A percentile compares a stretch with the other conserved stretches of the same genome.
These are phyloP conservation scores for Pelargonium fulgidum DNA, from an alignment of 441 rosid species.

Conservation along the genomic window DNA sequence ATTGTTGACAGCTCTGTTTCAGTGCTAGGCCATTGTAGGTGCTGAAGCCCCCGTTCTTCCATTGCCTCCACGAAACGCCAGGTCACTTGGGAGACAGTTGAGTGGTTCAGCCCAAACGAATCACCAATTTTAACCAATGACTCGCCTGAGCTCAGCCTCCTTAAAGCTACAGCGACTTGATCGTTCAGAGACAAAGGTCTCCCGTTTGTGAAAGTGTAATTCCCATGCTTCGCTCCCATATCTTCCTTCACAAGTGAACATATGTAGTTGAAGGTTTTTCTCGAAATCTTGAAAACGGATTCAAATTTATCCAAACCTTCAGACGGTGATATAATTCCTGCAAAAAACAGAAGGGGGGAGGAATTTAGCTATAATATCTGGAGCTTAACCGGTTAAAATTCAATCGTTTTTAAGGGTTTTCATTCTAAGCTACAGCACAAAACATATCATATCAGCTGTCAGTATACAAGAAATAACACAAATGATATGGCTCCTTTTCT, in stretches of 20 bases:
- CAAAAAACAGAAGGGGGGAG: slow-evolving; percentile 15
- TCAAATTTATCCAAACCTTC: slow-evolving; percentile 39
- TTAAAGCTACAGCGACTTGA: slow-evolving; percentile 77
- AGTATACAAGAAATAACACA: no score
- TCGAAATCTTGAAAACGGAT: slow-evolving; percentile 39
- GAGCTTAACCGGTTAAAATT: no score
- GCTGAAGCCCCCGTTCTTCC: slow-evolving; percentile 73
- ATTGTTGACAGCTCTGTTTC: slow-evolving; percentile 41
- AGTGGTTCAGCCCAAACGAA: slow-evolving; percentile 63
- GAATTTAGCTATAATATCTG: neutral
- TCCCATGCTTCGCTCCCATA: slow-evolving; percentile 45
- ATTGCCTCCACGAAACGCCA: slow-evolving; percentile 89
- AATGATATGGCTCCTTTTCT: no score
- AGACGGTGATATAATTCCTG: slow-evolving; percentile 36
- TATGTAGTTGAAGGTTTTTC: slow-evolving; percentile 49
- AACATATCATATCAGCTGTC: neutral
- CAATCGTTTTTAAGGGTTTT: neutral
- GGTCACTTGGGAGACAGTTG: slow-evolving; percentile 86
- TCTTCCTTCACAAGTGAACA: slow-evolving; percentile 54
- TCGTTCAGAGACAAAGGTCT: slow-evolving; percentile 52
- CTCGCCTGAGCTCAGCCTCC: slow-evolving; percentile 87
- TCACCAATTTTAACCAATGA: slow-evolving; percentile 72
- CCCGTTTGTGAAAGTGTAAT: slow-evolving; percentile 48
- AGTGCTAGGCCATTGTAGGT: slow-evolving; percentile 68
- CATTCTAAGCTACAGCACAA: neutral